Conservation (phyloP, 768 basidiomycete genomes). For the Gloeopeniophorella convolvens region DNA sequence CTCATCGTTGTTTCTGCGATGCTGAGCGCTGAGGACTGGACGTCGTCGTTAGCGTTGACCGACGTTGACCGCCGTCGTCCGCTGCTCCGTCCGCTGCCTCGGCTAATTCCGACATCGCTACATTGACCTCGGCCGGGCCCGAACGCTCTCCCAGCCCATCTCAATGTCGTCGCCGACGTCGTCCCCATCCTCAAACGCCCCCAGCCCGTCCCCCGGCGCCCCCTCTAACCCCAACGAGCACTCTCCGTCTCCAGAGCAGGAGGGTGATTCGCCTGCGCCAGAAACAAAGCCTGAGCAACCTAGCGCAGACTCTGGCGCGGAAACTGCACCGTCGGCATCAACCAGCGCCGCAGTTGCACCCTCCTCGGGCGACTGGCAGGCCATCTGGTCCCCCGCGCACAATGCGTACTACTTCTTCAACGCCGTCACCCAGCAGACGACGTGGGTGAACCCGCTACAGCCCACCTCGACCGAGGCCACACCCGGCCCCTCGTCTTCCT, state of each 20-base stretch:
- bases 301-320: not conserved
- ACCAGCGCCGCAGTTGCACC: constrained; percentile 12
- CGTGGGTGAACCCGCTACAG: constrained; percentile 74
- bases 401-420: constrained; percentile 87
- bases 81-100: not conserved
- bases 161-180: constrained; percentile 3
- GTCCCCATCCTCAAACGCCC: constrained; percentile 4
- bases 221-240: not conserved
- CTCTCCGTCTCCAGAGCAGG: constrained; percentile 1
- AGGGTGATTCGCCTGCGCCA: not conserved
- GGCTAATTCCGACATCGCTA: constrained; percentile 7
- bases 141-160: not conserved
- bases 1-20: constrained; percentile 19
- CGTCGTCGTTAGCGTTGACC: not conserved
- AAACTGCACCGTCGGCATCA: constrained; percentile 4
- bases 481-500: constrained; percentile 14
- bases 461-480: constrained; percentile 5
- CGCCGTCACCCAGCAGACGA: constrained; percentile 66
- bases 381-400: constrained; percentile 70
- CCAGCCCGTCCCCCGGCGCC: constrained; percentile 2
- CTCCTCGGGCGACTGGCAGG: constrained; percentile 54
- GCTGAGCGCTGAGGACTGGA: constrained; percentile 18
- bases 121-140: no score
- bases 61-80: not conserved
- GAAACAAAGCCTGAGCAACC: not conserved